Evolutionary conservation across 2,329 filamentous ascomycete species (phyloP), one percentile per base, ranked within the genome.

Genomic region (Coleophoma crateriformis): DNA sequence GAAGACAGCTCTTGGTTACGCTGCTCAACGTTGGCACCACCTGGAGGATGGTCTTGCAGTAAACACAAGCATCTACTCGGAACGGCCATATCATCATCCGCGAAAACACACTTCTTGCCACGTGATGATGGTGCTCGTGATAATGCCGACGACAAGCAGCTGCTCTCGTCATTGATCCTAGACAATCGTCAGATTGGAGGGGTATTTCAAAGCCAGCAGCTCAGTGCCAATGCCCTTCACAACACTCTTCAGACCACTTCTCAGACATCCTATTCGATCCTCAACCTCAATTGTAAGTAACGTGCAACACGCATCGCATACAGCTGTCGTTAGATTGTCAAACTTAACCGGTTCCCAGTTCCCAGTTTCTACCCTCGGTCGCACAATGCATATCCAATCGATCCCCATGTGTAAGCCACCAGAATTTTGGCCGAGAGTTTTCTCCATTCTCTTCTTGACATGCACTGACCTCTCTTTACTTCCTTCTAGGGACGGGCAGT

Each of bases 341-440:
- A 27, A 12, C 35, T 27, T 22, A 32, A 10, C 22, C 11, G 20
- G 10, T n/a, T 19, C 22, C n/a, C 14, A 60, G 57, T 53, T 53
- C 50, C 46, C 44, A 12, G 51, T 45, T n/a, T 14, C 41, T 41
- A 19, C 45, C 17, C 33, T 54, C 12, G 47, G 56, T 27, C 59
- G 59, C 52, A 71, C 72, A 58, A 94, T 94, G 88, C 87, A 92
- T 80, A 86, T 92, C 72, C 81, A 88, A 70, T 87, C 87, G 59
- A 92, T 94, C 70, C 87, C 88, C 50, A 92, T 94, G 87, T 92
- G 88, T 90, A 80, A 64, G 83, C 74, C 62, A 58, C 51, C 61
- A 57, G 55, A 42, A 48, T 47, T 55, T 59, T 17, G 32, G 15
- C 45, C 45, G 45, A 43, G 35, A 6, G 15, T n/a, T 37, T 45